phyloP scores from a whole-genome alignment of 2,329 filamentous ascomycete genomes.

The Massarina eburnea region DNA sequence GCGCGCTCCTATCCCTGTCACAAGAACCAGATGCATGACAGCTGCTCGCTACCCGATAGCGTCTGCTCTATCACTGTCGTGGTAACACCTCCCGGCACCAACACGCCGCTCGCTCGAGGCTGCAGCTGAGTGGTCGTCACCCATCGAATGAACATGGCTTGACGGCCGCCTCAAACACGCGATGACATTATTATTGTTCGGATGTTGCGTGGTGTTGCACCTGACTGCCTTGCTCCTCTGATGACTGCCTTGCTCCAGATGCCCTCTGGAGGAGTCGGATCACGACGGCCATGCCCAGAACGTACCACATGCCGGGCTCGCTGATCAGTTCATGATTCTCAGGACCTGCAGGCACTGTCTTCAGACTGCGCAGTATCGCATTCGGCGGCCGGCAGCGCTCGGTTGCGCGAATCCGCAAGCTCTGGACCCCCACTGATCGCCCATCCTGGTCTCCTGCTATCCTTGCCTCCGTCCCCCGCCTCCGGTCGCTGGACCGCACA shows the following conservation, averaged over 20 bases:
- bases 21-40: slow-evolving; percentile 9
- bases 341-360: neutral
- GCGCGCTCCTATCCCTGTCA: slow-evolving; percentile 4
- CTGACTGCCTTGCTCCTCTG: no score
- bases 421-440: neutral
- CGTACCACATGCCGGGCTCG: neutral
- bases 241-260: no score
- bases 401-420: slow-evolving; percentile 3
- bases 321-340: no score
- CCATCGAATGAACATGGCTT: neutral
- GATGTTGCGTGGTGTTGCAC: no score
- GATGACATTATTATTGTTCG: no score
- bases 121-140: slow-evolving; percentile 18
- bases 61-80: slow-evolving; percentile 1
- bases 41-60: slow-evolving; percentile 1
- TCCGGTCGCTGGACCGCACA: neutral
- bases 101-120: slow-evolving; percentile 2
- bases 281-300: neutral
- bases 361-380: slow-evolving; percentile 1
- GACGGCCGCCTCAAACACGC: neutral
- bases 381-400: neutral
- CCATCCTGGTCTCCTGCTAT: neutral
- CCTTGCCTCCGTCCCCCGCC: neutral
- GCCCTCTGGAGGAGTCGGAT: no score
- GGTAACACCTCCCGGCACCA: neutral